These are phyloP conservation scores for Ophiostoma sp. DNA, from an alignment of 2,329 filamentous ascomycete genomes.

Conservation along the genomic window DNA sequence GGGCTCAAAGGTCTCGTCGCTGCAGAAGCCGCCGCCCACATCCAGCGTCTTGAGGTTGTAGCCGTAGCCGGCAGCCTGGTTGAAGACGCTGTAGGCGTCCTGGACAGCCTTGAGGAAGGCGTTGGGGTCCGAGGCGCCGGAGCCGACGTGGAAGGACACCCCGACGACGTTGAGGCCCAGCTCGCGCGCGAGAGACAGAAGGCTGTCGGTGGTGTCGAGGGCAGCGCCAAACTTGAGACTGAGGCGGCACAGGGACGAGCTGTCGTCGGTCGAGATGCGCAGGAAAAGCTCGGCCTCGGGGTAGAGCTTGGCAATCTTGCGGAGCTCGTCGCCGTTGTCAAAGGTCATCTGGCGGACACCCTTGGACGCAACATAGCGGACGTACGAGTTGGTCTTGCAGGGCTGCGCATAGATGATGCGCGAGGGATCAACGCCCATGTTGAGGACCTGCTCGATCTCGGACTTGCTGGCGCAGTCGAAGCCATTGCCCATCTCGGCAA, in stretches of 20 bases:
- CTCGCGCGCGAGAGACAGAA: constrained; percentile 73
- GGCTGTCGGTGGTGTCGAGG: constrained; percentile 70
- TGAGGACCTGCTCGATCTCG: constrained; percentile 88
- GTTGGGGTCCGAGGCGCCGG: constrained; percentile 86
- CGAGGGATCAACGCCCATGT: constrained; percentile 73
- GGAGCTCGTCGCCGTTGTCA: constrained; percentile 94
- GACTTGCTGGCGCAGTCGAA: constrained; percentile 98
- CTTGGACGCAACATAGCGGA: constrained; percentile 78
- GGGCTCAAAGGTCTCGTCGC: constrained; percentile 75
- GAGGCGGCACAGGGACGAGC: constrained; percentile 84
- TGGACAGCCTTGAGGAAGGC: constrained; percentile 87
- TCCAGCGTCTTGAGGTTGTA: constrained; percentile 83
- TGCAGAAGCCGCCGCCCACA: constrained; percentile 87
- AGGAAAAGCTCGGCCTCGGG: constrained; percentile 87
- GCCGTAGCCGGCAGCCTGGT: constrained; percentile 71
- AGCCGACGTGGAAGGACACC: constrained; percentile 97
- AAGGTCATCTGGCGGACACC: constrained; percentile 98
- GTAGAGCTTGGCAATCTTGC: constrained; percentile 92
- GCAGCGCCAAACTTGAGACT: constrained; percentile 97
- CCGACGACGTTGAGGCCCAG: constrained; percentile 87
- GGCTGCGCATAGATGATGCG: constrained; percentile 99
- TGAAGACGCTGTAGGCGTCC: constrained; percentile 84
- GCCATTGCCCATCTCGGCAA: constrained; percentile 82
- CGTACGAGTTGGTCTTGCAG: constrained; percentile 98
- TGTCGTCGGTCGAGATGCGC: constrained; percentile 94